phyloP scores from a whole-genome alignment of 1,284 basidiomycete species.

The Malassezia psittaci region DNA sequence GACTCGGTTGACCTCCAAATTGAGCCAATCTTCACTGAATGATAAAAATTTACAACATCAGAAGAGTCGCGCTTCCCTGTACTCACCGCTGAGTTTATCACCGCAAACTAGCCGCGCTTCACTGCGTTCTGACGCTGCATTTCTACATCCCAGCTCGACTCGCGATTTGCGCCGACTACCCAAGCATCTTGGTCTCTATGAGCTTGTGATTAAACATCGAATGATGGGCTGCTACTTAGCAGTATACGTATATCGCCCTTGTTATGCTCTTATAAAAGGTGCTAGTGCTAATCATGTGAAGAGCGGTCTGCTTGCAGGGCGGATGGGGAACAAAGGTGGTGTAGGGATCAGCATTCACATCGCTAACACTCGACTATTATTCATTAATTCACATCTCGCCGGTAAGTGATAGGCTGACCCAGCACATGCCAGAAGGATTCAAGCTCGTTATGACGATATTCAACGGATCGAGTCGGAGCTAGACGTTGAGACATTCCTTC shows the following conservation, averaged over 20 bases:
- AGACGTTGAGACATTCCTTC: conserved; percentile 54
- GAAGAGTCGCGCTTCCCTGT: no score
- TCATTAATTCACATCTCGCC: conserved; percentile 78
- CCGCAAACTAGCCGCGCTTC: no score
- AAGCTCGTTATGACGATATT: conserved; percentile 47
- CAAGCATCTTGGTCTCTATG: conserved; percentile 55
- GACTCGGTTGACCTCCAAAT: not conserved
- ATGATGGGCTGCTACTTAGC: conserved; percentile 70
- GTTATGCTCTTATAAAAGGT: conserved; percentile 39
- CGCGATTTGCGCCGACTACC: conserved; percentile 14
- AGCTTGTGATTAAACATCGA: conserved; percentile 68
- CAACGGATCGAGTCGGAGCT: conserved; percentile 53
- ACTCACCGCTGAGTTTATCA: no score
- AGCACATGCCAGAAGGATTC: conserved; percentile 39
- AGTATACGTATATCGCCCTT: conserved; percentile 41
- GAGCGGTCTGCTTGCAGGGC: conserved; percentile 71
- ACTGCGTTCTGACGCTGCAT: not conserved
- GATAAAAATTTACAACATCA: not conserved
- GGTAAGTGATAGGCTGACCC: conserved; percentile 27
- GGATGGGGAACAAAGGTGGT: conserved; percentile 66
- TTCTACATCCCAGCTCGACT: not conserved
- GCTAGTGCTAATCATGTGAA: conserved; percentile 59
- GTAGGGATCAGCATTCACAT: conserved; percentile 72
- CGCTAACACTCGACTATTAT: conserved; percentile 63
- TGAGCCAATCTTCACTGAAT: not conserved